Evolutionary conservation across 306 rosid species (phyloP), one percentile per base, ranked within the genome.

Genomic region (Cicer chorassanicum): DNA sequence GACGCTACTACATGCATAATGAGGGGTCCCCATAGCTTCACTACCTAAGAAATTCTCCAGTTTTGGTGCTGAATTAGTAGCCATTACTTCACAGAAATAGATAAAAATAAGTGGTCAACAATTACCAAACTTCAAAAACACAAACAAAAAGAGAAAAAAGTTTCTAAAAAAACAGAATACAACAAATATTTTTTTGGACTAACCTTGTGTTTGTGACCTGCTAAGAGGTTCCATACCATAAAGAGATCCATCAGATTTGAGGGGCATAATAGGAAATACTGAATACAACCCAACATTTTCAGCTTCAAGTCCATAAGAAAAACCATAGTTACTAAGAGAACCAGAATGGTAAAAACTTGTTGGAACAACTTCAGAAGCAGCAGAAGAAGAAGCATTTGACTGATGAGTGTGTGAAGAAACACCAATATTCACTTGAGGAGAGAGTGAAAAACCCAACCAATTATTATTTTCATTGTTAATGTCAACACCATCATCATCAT

Each of bases 21-120:
- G 89, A 86, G 89, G 87, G 79, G 89, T 81, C 82, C 89, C 93
- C 89, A 88, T 85, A 1, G 87, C 49, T 48, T 86, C 89, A 72
- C 83, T 80, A 15, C 93, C 97, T 50, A 92, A 92, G 83, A 92
- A 90, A 76, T 92, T 89, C 87, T 92, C 96, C 64, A 90, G 89
- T 78, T 90, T 92, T 83, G 98, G 98, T 15, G 90, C 81, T 65
- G 92, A 70, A 82, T 68, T 78, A 36, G 87, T 66, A n/a, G 55
- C 85, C 86, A 86, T 72, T 75, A 77, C 93, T 92, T 77, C 83
- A 75, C 70, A 81, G 46, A 73, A 55, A 78, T 77, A 76, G 64
- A 45, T 41, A 15, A n/a, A 73, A 53, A 21, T 65, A 83, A 83
- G 42, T 36, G 38, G 8, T 45, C 78, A 72, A 71, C 5, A 29